phyloP scores from a whole-genome alignment of 306 rosid species.

The Malus sylvestris region DNA sequence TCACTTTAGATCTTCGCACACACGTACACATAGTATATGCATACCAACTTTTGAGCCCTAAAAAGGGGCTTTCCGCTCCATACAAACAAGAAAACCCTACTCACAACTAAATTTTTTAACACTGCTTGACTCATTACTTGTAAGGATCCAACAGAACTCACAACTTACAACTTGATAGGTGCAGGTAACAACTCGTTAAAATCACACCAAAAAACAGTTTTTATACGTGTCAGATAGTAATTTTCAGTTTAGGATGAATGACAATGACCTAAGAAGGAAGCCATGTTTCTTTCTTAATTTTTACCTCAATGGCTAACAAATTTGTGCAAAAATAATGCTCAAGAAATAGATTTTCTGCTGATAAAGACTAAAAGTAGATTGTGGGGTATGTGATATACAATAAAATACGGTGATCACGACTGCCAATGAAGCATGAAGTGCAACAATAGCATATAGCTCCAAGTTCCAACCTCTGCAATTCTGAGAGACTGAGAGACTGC shows the following conservation, averaged over 20 bases:
- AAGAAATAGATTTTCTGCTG: background rate
- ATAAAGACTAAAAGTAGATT: background rate
- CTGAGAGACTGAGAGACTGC: conserved; percentile 16
- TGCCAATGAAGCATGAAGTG: conserved; percentile 25
- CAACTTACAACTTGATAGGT: background rate
- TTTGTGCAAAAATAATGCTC: background rate
- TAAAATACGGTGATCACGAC: conserved; percentile 16
- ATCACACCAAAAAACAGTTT: background rate
- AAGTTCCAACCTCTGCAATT: conserved; percentile 56
- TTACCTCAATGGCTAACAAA: background rate
- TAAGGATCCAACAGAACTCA: too few species aligned
- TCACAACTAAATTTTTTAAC: background rate
- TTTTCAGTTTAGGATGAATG: background rate
- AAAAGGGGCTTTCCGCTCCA: background rate
- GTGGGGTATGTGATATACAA: background rate
- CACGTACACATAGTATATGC: conserved; percentile 1
- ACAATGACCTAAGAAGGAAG: background rate
- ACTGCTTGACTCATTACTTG: too few species aligned
- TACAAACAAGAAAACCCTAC: background rate
- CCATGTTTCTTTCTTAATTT: background rate
- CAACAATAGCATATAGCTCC: conserved; percentile 22
- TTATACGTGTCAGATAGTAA: too few species aligned
- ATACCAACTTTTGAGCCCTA: background rate
- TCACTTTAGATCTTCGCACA: conserved; percentile 28
- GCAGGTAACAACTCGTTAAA: background rate